Percentiles rank a stretch among this genome's conserved stretches.
Evolutionary conservation across 108 stramenopile genomes (phyloP).

Genomic region (Pseudonitzschia delicatissima): DNA sequence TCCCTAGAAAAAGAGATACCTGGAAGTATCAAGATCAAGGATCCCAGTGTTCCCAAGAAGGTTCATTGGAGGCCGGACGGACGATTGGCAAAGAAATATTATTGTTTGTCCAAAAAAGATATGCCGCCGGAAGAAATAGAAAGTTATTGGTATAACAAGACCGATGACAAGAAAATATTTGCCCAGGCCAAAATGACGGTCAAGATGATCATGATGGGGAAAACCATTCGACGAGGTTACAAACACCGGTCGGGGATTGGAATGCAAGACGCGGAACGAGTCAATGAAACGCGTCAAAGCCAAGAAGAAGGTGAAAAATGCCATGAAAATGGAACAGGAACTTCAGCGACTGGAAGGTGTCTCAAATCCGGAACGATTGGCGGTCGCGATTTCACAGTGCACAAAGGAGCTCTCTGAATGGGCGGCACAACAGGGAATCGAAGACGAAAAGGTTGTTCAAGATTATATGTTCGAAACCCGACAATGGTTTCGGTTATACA

Average conservation of each 20-base stretch:
- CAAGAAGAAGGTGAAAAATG: constrained; percentile 14
- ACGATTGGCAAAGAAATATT: too few relatives aligned
- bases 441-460: constrained; percentile 21
- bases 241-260: constrained; percentile 31
- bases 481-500: background rate
- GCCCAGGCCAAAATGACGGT: constrained; percentile 39
- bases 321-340: constrained; percentile 29
- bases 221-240: constrained; percentile 29
- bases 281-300: constrained; percentile 24
- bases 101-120: constrained; percentile 23
- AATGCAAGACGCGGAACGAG: constrained; percentile 28
- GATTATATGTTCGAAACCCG: constrained; percentile 2
- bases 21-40: too few relatives aligned
- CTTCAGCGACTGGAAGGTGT: constrained; percentile 29
- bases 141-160: constrained; percentile 26
- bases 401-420: constrained; percentile 17
- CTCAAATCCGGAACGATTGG: constrained; percentile 20
- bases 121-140: constrained; percentile 24
- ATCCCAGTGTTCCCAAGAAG: too few relatives aligned
- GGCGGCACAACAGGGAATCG: constrained; percentile 14
- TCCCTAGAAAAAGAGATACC: too few relatives aligned
- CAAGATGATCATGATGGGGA: constrained; percentile 41
- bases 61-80: too few relatives aligned
- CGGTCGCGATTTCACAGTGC: constrained; percentile 12
- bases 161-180: constrained; percentile 27